Evolutionary conservation across 2,329 filamentous ascomycete genomes (phyloP), one percentile per base, ranked within the genome.

Genomic region (Massarina eburnea): DNA sequence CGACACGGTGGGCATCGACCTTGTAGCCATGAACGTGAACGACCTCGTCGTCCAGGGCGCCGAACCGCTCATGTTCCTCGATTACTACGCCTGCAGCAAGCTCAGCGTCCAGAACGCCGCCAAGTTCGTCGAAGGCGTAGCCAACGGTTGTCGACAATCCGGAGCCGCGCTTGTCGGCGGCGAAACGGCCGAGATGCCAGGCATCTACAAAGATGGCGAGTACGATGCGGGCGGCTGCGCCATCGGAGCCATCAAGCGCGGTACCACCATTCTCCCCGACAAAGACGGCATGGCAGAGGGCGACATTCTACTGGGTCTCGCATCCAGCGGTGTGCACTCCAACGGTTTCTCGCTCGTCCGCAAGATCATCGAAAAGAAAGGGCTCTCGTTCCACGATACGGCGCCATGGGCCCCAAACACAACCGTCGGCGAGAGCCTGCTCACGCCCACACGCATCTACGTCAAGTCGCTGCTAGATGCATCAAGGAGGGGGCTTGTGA

Each of bases 1-100:
- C 73, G 85, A 92, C 71, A 96, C 91, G 3, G 92, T 99, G 9
- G 94, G 94, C 49, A 91, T 99, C 59, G 94, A 99, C 68, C 81
- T 99, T 27, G 94, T 99, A 3, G 94, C 94, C 57, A 97, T 97
- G 92, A 97, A 96, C 71, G 94, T 97, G 67, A 99, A 99, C 71
- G 94, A 99, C 65, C 80, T 99, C 0, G 86, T 99, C 41, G 94
- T 97, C 8, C 91, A 97, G 75, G 94, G 94, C 43, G 94, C 94
- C 10, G 89, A 94, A 58, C 91, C 94, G 2, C 80, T 97, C 54
- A 94, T 94, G 79, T 97, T 99, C 80, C 84, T 97, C 52, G 94
- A 99, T 76, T 97, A 95, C 80, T 96, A 95, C 73, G 92, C 91
- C 50, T 96, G 91, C 79, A 91, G 89, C 71, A 87, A 86, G 69